Base-by-base conservation (phyloP, 805 yeast species). In the Candida gorgasii region DNA sequence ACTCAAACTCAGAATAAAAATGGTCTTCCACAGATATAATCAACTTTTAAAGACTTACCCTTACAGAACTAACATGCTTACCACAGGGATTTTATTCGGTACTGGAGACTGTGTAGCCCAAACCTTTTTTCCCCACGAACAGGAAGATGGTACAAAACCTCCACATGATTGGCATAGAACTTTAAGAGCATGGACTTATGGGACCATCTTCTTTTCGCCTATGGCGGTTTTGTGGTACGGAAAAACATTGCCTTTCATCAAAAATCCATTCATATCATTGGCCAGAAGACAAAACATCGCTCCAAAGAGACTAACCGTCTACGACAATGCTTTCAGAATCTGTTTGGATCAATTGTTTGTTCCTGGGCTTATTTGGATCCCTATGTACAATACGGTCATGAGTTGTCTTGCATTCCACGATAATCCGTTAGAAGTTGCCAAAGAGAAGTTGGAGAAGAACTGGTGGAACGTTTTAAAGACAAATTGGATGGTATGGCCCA, bases 71-170 rank as follows among this genome's bases (percentile, higher is more conserved):
- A 81, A 80, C 55, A 75, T 79, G 55, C 37, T 73, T 19, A 67
- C 78, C 39, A 78, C 84, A 1, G 84, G 84, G 18, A 24, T 66
- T 32, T 55, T 69, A 11, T 62, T 75, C 40, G 69, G 80, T 3
- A 43, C 51, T 14, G 75, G 76, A 4, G 78, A 73, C 46, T 58
- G 55, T 23, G 51, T 71, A 36, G 78, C 77, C 2, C 74, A 72
- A 48, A 51, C 51, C 18, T 53, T 64, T 15, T 63, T 69, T 42
- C 74, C 73, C 5, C 65, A 60, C 45, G 55, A 52, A 39, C 59
- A 53, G 7, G 43, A 45, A 8, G 53, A 51, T 1, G 48, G 57
- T 27, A 31, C 50, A 36, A 43, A 43, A 12, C 29, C 59, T 1
- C 52, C 48, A 4, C 63, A 46, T 43, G 61, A 65, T 44, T 49